Conservation (phyloP, 352 stramenopile species). For the Phytophthora aleatoria region DNA sequence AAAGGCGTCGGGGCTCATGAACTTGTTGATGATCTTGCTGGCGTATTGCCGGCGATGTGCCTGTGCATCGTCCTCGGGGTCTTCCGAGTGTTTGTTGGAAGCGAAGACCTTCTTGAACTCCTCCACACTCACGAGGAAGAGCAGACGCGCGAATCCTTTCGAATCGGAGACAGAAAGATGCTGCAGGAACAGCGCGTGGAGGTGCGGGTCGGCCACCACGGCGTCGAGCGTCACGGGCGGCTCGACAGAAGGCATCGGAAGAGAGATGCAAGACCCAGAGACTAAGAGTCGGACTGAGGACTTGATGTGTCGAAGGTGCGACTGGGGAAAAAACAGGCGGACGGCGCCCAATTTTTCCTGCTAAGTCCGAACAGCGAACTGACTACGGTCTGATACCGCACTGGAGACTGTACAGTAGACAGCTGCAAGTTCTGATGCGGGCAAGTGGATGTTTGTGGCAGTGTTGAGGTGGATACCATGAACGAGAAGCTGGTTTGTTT, state of each 20-base stretch:
- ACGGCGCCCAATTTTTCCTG: slow-evolving; percentile 10
- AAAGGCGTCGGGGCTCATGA: slow-evolving; percentile 85
- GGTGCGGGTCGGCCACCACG: slow-evolving; percentile 75
- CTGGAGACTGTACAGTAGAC: neutral
- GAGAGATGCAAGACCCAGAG: neutral
- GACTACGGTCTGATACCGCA: slow-evolving; percentile 7
- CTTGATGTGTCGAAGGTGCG: slow-evolving; percentile 20
- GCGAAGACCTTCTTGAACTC: slow-evolving; percentile 86
- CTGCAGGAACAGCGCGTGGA: slow-evolving; percentile 84
- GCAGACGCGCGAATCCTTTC: slow-evolving; percentile 75
- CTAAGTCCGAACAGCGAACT: slow-evolving; percentile 3
- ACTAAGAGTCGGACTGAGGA: slow-evolving; percentile 30
- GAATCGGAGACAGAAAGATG: slow-evolving; percentile 67
- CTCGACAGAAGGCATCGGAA: slow-evolving; percentile 1
- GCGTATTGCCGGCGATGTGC: slow-evolving; percentile 67
- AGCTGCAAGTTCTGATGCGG: slow-evolving; percentile 3
- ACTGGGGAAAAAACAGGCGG: slow-evolving; percentile 24
- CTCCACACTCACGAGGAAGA: slow-evolving; percentile 89
- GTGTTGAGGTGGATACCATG: neutral
- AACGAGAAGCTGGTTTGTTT: neutral
- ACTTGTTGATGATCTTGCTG: slow-evolving; percentile 88
- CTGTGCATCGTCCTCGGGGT: slow-evolving; percentile 30
- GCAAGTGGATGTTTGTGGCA: neutral
- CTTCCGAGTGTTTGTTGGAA: slow-evolving; percentile 10
- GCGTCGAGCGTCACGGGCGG: slow-evolving; percentile 60